A percentile compares a stretch with the other conserved stretches of the same genome.
These are phyloP conservation scores for Aspergillus carlsbadensis DNA, from an alignment of 495 filamentous ascomycete genomes.

Conservation along the genomic window DNA sequence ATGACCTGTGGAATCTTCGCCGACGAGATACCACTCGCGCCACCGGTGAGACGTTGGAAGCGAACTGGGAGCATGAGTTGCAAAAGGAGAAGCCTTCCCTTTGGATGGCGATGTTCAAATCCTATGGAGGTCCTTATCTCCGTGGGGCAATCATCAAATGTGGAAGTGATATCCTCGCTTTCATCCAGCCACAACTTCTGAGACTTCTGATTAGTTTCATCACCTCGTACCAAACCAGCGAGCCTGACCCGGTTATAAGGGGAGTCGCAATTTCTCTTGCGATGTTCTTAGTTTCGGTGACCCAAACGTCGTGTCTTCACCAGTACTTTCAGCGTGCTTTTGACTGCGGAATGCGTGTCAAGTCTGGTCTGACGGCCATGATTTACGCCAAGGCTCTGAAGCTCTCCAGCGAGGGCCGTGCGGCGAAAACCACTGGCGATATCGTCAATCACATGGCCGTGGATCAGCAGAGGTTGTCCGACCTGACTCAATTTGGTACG, in stretches of 20 bases:
- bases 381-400: conserved; percentile 91
- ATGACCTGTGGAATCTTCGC: conserved; percentile 94
- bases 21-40: conserved; percentile 71
- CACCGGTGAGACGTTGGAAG: conserved; percentile 65
- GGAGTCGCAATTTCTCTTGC: conserved; percentile 85
- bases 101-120: conserved; percentile 87
- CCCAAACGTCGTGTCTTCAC: conserved; percentile 79
- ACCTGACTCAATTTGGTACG: conserved; percentile 92
- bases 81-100: conserved; percentile 74
- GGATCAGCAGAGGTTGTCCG: conserved; percentile 90
- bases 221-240: conserved; percentile 66
- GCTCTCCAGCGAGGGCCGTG: conserved; percentile 88
- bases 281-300: conserved; percentile 87
- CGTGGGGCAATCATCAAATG: conserved; percentile 80
- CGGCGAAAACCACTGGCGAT: conserved; percentile 91
- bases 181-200: conserved; percentile 89
- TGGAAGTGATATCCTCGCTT: conserved; percentile 78
- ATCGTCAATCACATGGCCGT: conserved; percentile 99
- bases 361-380: conserved; percentile 79
- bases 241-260: conserved; percentile 73
- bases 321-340: conserved; percentile 97
- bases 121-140: conserved; percentile 82
- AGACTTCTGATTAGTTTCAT: conserved; percentile 84
- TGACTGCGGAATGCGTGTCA: conserved; percentile 94
- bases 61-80: conserved; percentile 76